Evolutionary conservation across 140 eudicot species (phyloP).

Genomic region (Stevia rebaudiana): DNA sequence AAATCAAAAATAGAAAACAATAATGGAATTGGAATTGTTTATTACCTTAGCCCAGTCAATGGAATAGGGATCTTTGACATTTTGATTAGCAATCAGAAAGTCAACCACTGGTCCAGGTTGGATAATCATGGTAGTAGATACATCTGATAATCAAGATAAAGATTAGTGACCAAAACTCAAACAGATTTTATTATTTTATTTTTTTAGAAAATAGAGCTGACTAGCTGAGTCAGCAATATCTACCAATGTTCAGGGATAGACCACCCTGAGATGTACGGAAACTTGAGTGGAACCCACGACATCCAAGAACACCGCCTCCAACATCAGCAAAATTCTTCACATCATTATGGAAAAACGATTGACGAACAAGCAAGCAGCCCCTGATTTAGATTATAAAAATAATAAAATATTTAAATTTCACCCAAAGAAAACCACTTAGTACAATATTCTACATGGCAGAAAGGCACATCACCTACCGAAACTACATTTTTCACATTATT

Average conservation of each 20-base stretch:
- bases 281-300: conserved; percentile 76
- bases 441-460: not conserved
- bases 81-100: conserved; percentile 57
- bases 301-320: conserved; percentile 74
- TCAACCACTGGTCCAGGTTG: conserved; percentile 75
- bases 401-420: too few species aligned
- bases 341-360: conserved; percentile 62
- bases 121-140: conserved; percentile 61
- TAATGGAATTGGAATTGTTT: not conserved
- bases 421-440: not conserved
- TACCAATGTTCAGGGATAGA: conserved; percentile 68
- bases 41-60: conserved; percentile 68
- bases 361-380: conserved; percentile 80
- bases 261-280: conserved; percentile 74
- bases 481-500: not conserved
- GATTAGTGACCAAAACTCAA: conserved; percentile 12
- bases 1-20: conserved; percentile 8
- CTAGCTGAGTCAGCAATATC: not conserved
- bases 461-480: not conserved
- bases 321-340: conserved; percentile 46
- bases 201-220: not conserved
- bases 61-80: conserved; percentile 42
- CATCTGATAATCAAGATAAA: conserved; percentile 36
- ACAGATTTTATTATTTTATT: not conserved
- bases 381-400: conserved; percentile 27